These are phyloP conservation scores for Mycena indigotica DNA, from an alignment of 768 basidiomycete genomes.

Conservation along the genomic window DNA sequence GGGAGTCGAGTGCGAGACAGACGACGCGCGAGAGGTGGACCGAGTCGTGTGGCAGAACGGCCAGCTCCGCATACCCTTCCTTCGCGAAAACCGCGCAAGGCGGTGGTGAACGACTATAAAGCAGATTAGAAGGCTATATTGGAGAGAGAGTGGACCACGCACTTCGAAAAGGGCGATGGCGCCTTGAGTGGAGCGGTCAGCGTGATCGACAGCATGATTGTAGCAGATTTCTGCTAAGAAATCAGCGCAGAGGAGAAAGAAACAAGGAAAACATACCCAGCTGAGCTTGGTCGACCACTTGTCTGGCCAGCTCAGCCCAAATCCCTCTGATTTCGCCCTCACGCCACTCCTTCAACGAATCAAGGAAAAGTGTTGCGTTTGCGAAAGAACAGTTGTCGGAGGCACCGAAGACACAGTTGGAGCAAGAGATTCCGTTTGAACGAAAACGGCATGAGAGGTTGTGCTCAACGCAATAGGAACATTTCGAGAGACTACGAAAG, in stretches of 20 bases:
- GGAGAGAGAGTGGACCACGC: too few relatives aligned
- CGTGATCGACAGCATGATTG: not conserved
- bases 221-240: not conserved
- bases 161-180: too few relatives aligned
- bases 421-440: not conserved
- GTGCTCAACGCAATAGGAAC: not conserved
- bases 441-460: not conserved
- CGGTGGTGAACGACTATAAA: too few relatives aligned
- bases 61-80: too few relatives aligned
- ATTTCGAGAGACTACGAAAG: not conserved
- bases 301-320: not conserved
- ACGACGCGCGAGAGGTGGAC: too few relatives aligned
- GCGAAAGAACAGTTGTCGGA: not conserved
- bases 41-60: too few relatives aligned
- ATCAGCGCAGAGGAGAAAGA: not conserved
- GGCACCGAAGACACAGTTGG: not conserved
- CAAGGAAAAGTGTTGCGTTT: not conserved
- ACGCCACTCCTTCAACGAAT: not conserved
- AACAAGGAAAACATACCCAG: not conserved
- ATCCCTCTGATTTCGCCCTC: not conserved
- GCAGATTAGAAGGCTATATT: too few relatives aligned
- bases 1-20: too few relatives aligned
- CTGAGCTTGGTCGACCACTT: not conserved
- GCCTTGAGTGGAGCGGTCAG: not conserved
- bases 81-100: too few relatives aligned